Evolutionary conservation across 2,329 filamentous ascomycete species (phyloP), one percentile per base, ranked within the genome.

Genomic region (Ceratocystis cacaofunesta): DNA sequence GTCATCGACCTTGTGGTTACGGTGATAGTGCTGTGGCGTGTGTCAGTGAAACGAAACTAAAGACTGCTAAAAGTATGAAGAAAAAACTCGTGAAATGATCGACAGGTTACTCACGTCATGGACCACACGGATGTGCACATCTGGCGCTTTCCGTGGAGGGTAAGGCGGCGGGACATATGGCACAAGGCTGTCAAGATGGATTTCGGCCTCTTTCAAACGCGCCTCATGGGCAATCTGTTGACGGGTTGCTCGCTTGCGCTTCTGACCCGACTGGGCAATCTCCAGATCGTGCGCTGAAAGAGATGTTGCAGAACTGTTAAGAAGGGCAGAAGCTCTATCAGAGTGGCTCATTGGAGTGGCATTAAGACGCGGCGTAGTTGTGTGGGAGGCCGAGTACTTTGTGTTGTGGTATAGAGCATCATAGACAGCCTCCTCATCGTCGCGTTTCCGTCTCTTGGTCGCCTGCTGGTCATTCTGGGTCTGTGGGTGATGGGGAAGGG

Each of bases 271-370:
- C 63, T 82, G 79, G 41, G 78, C 78, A 19, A 41, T 41, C 68
- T 87, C 85, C 70, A 85, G 83, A 62, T 89, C 86, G 71, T 89
- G 86, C 2, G 83, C 84, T 0, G 84, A 85, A 52, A 84, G 76
- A 4, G 92, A 97, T 0, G 94, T 96, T 4, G 91, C 86, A 55
- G 92, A 92, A 0, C 92, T 96, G 2, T 90, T 94, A 72, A 92
- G 85, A 66, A 92, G 79, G 55, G 84, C 82, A 17, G 90, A 94
- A 41, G 88, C 88, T 69, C 90, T 85, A 74, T 92, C 90, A 3
- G 90, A 95, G 65, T 86, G 80, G 57, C 88, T 87, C 64, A 83
- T 85, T 15, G 83, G 82, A 15, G 84, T 84, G 58, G 82, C 80
- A 68, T 85, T 82, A 71, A 87, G 85, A 68, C 85, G 83, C 62